Evolutionary conservation across 2,329 filamentous ascomycete species (phyloP), one percentile per base, ranked within the genome.

Genomic region (Sclerotinia glacialis): DNA sequence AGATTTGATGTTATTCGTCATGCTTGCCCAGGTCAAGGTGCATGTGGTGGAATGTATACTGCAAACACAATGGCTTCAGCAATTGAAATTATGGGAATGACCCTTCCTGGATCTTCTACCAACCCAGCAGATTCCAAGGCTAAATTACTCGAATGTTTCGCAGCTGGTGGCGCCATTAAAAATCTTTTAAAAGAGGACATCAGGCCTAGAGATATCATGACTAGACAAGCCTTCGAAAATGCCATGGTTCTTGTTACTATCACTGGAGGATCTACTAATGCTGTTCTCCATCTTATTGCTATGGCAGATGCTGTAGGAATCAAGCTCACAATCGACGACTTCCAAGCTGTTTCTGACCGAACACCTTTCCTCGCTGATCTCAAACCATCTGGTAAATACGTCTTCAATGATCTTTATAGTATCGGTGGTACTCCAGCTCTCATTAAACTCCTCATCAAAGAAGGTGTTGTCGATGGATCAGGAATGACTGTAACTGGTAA

Each of bases 1-100:
- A 89, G 95, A 63, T 96, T 93, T 78, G 95, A 98, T 79, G 94
- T 98, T 75, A 97, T 97, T 78, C 87, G 93, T 69, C 83, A 98
- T 76, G 93, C 95, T 53, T 97, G 93, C 78, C 91, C 91, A 31
- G 91, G 92, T 47, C 83, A 87, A 72, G 92, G 92, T 72, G 92
- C 92, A 16, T 96, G 92, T 74, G 92, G 92, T 77, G 92, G 92
- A 73, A 96, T 96, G 88, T 91, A 91, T 79, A 91, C 88, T 3
- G 88, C 88, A 65, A 91, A 91, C 79, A 91, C 88, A 59, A 89
- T 91, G 87, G 88, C 88, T n/a, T 86, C 85, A 12, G 88, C 88
- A 31, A 89, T 90, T 70, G 88, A 91, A 78, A 84, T 85, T 6
- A 85, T 91, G 79, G 88, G 88, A 65, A 89, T 94, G 84, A 91